Evolutionary conservation across 345 rosid species (phyloP).

Genomic region (Eucalyptus albens): DNA sequence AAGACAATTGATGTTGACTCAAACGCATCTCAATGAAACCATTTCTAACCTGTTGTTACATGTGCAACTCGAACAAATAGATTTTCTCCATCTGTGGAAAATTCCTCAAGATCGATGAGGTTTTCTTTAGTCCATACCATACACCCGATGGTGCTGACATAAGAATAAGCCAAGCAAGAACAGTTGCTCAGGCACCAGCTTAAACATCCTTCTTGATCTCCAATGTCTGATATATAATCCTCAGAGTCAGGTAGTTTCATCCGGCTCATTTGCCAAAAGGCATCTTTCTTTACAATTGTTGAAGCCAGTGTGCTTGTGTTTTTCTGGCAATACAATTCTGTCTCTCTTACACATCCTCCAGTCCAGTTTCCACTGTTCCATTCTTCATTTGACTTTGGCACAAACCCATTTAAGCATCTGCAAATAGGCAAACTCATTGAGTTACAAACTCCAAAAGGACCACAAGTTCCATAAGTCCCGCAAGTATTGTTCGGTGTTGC

Average conservation of each 20-base stretch:
- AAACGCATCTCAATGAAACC: no score
- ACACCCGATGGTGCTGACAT: neutral
- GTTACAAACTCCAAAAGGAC: constrained; percentile 6
- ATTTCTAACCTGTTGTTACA: no score
- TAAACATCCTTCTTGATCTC: neutral
- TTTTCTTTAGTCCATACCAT: neutral
- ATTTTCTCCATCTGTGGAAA: neutral
- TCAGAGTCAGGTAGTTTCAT: neutral
- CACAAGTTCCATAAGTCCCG: constrained; percentile 10
- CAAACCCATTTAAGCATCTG: constrained; percentile 10
- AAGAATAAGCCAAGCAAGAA: neutral
- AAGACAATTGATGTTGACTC: neutral
- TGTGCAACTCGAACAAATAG: neutral
- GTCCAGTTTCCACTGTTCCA: constrained; percentile 4
- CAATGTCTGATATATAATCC: neutral
- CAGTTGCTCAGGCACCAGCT: constrained; percentile 13
- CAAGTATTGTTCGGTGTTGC: neutral
- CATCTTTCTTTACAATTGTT: neutral
- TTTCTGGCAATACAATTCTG: neutral
- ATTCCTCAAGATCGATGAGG: neutral
- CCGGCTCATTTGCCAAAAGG: neutral
- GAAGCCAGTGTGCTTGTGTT: neutral
- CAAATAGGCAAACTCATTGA: neutral
- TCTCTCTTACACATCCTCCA: constrained; percentile 7
- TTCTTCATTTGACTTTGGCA: neutral